Evolutionary conservation across 169 alveolate genomes (phyloP).

Genomic region (Plasmodium chabaudi): DNA sequence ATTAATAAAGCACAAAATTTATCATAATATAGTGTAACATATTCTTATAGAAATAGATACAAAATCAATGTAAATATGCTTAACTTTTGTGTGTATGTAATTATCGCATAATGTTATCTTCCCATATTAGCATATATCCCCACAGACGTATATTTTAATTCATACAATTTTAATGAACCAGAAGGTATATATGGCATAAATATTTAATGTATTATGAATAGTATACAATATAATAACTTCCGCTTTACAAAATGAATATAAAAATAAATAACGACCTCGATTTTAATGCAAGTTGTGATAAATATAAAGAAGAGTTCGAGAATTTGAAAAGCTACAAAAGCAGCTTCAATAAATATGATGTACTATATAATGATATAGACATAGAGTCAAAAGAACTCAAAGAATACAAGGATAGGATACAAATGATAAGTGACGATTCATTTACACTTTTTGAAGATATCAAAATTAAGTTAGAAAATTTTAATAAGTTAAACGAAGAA

Average conservation of each 20-base stretch:
- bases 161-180: too few relatives aligned
- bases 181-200: too few relatives aligned
- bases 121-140: too few relatives aligned
- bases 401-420: slow-evolving; percentile 23
- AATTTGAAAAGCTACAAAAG: slow-evolving; percentile 1
- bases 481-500: slow-evolving; percentile 43
- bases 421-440: slow-evolving; percentile 3
- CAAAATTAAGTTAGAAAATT: slow-evolving; percentile 18
- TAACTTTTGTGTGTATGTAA: too few relatives aligned
- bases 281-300: neutral
- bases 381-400: slow-evolving; percentile 26
- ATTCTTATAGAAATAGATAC: too few relatives aligned
- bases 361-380: slow-evolving; percentile 36
- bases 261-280: slow-evolving; percentile 13
- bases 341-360: slow-evolving; percentile 42
- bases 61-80: too few relatives aligned
- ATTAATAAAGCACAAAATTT: too few relatives aligned
- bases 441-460: slow-evolving; percentile 49
- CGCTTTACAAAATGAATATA: slow-evolving; percentile 23
- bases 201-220: too few relatives aligned
- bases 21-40: too few relatives aligned
- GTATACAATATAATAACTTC: too few relatives aligned
- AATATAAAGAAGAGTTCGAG: slow-evolving; percentile 1
- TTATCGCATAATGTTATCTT: too few relatives aligned
- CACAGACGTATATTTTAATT: too few relatives aligned